Evolutionary conservation across 306 rosid genomes (phyloP), one percentile per base, ranked within the genome.

Genomic region (Adenanthera pavonina): DNA sequence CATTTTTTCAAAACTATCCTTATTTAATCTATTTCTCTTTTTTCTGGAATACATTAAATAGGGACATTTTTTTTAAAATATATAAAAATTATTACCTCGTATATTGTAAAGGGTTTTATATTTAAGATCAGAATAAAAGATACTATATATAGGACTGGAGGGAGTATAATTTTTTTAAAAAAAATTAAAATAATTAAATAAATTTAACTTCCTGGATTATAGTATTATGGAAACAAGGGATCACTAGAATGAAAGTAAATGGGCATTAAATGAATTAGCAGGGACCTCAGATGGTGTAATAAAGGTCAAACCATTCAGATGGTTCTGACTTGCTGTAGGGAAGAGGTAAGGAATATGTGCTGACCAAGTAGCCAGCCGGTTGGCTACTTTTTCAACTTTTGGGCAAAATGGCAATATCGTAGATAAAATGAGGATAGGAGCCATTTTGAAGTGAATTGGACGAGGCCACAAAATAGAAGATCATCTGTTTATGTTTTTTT

Each of bases 281-380:
- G 72, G 72, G 51, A 0, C 25, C n/a, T 67, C 3, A 67, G 72
- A n/a, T 46, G 72, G 33, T 3, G 41, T 14, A 40, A 67, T n/a
- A 67, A 67, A 67, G 40, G 72, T 8, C 3, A n/a, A 44, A 1
- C 33, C 34, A 16, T 8, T 7, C 51, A 40, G 51, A 41, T 8
- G 72, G 51, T 3, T n/a, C 51, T 67, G 72, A 3, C n/a, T 41
- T 34, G 8, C 51, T 40, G 40, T 17, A 11, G 17, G 72, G 71
- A 66, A 38, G 72, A n/a, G 71, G 71, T 7, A 66, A 67, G 30
- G 51, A 67, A 67, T 67, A 40, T 17, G 51, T 67, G 72, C 72
- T 40, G 72, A 40, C 51, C 3, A n/a, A 40, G 51, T 7, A 3
- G 13, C 3, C 16, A 41, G 30, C 1, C 2, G 5, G 51, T 3